Evolutionary conservation across 306 rosid genomes (phyloP).

Genomic region (Gleditsia sinensis): DNA sequence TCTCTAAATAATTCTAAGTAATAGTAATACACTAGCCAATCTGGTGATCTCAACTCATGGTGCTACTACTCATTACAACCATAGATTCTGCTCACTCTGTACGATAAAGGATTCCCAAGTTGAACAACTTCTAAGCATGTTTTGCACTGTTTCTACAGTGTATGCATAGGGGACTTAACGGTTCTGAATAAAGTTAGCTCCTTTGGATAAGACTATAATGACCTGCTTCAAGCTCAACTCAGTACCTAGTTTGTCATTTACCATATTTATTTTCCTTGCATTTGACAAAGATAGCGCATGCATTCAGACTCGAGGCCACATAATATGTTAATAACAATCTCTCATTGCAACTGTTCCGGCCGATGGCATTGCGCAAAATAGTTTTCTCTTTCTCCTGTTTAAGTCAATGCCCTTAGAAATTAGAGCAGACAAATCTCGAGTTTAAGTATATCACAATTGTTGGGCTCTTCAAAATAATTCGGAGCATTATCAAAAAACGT

Average conservation of each 20-base stretch:
- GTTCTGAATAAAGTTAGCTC: neutral
- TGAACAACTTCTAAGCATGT: neutral
- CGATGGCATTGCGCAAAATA: neutral
- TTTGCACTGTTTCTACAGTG: neutral
- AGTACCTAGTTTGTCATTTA: constrained; percentile 1
- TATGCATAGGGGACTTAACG: neutral
- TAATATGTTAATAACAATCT: neutral
- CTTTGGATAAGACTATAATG: neutral
- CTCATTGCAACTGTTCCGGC: neutral
- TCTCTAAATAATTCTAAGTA: no score
- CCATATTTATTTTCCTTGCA: neutral
- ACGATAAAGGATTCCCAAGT: neutral
- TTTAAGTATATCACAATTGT: neutral
- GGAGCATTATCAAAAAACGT: neutral
- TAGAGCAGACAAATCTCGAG: neutral
- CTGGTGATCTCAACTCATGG: no score
- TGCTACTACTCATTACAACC: neutral
- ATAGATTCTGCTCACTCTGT: neutral
- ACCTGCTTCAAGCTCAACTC: no score
- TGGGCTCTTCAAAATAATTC: neutral
- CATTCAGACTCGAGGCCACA: neutral
- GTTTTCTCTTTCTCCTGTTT: no score
- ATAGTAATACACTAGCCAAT: no score
- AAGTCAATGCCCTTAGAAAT: no score
- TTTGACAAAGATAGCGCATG: neutral